Evolutionary conservation across 129 eudicot species (phyloP).

Genomic region (Kitagawia praeruptora): DNA sequence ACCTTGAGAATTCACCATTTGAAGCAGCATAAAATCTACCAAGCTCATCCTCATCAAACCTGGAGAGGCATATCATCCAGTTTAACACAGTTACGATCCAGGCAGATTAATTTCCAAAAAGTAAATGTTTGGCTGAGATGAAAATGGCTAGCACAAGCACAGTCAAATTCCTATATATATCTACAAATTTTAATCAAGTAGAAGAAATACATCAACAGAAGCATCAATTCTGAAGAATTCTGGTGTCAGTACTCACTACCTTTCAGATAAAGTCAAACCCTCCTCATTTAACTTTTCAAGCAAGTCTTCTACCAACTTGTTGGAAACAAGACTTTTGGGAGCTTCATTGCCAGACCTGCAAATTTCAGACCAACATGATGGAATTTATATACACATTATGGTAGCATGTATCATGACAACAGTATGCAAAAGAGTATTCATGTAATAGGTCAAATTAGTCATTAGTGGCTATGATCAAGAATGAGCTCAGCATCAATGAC

Average conservation of each 20-base stretch:
- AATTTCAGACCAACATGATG: neutral
- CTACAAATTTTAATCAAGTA: neutral
- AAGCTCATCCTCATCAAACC: slow-evolving; percentile 58
- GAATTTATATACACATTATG: neutral
- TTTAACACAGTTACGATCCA: neutral
- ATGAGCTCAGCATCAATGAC: neutral
- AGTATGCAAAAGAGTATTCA: neutral
- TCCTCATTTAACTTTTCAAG: slow-evolving; percentile 42
- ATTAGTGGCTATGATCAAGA: neutral
- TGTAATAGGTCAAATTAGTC: neutral
- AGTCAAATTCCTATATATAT: neutral
- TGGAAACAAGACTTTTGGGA: slow-evolving; percentile 17
- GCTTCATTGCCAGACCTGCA: slow-evolving; percentile 29
- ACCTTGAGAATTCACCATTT: slow-evolving; percentile 47
- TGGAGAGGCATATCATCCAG: slow-evolving; percentile 20
- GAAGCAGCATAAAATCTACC: slow-evolving; percentile 49
- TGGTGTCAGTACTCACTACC: slow-evolving; percentile 28
- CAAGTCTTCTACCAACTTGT: slow-evolving; percentile 47
- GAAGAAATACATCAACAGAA: neutral
- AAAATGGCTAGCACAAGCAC: neutral
- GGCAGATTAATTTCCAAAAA: neutral
- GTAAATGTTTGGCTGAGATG: neutral
- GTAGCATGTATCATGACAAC: neutral
- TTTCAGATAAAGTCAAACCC: slow-evolving; percentile 60
- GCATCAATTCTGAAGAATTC: neutral